Evolutionary conservation across 805 yeast species (phyloP).

Genomic region (Metschnikowia orientalis): DNA sequence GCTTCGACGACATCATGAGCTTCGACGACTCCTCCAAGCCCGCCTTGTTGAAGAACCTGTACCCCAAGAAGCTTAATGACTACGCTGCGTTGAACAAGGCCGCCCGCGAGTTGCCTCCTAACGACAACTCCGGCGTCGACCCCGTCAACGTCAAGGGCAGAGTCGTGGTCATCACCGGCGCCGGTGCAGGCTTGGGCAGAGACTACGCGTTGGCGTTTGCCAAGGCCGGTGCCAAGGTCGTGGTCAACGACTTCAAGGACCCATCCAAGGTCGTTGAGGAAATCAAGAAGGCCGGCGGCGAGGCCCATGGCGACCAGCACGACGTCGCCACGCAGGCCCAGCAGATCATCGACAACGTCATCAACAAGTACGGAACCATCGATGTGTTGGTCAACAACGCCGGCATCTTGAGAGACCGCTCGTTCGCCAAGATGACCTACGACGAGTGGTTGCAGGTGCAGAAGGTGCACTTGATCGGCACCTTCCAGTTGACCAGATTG

Average conservation of each 20-base stretch:
- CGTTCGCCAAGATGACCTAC: conserved; percentile 79
- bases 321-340: conserved; percentile 76
- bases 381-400: conserved; percentile 91
- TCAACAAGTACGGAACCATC: conserved; percentile 72
- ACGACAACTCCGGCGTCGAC: conserved; percentile 40
- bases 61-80: conserved; percentile 73
- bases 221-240: conserved; percentile 90
- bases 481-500: conserved; percentile 75
- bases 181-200: conserved; percentile 91
- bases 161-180: conserved; percentile 91
- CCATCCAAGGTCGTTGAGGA: conserved; percentile 72
- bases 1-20: conserved; percentile 58
- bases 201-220: conserved; percentile 85
- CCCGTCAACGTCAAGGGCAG: conserved; percentile 64
- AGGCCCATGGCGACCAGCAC: conserved; percentile 78
- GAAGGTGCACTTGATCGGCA: conserved; percentile 77
- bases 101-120: conserved; percentile 47
- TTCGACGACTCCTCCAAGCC: conserved; percentile 57
- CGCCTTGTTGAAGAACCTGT: conserved; percentile 46
- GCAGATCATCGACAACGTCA: conserved; percentile 70
- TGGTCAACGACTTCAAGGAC: conserved; percentile 83
- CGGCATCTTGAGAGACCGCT: conserved; percentile 87
- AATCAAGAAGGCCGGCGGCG: conserved; percentile 66
- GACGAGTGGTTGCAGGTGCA: conserved; percentile 78
- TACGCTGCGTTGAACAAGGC: conserved; percentile 56